Evolutionary conservation across 208 protist species (phyloP).

Genomic region (Trypanosoma theileri): DNA sequence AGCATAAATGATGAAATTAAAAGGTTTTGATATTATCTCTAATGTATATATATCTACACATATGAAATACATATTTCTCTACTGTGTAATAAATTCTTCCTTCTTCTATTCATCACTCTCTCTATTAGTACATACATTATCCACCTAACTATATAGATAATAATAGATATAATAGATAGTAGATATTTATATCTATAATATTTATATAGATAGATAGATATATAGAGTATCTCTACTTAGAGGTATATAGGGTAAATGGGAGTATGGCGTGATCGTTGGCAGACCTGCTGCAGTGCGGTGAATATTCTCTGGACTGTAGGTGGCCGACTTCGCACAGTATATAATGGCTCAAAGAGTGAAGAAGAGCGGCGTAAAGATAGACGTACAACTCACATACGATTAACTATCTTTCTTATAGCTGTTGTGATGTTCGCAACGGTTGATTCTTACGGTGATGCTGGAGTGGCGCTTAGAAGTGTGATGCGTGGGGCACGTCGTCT

Average conservation of each 20-base stretch:
- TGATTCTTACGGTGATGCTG: conserved; percentile 44
- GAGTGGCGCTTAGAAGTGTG: conserved; percentile 9
- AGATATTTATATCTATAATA: too few species aligned
- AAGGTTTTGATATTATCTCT: background rate
- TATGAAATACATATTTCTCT: too few species aligned
- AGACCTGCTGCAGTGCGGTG: conserved; percentile 39
- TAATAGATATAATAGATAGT: too few species aligned
- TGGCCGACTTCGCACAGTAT: conserved; percentile 61
- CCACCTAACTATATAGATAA: too few species aligned
- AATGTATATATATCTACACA: background rate
- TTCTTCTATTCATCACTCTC: too few species aligned
- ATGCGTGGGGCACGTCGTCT: conserved; percentile 2
- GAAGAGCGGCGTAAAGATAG: conserved; percentile 46
- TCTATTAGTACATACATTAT: too few species aligned
- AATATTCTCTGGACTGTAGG: conserved; percentile 70
- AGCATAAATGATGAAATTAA: too few species aligned
- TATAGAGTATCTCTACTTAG: background rate
- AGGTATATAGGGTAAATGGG: background rate
- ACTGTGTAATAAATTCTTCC: too few species aligned
- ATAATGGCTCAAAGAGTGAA: conserved; percentile 67
- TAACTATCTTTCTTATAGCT: conserved; percentile 35
- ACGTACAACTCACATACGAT: conserved; percentile 42
- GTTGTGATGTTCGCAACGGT: conserved; percentile 42
- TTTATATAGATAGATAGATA: background rate
- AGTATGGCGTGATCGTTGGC: conserved; percentile 24